phyloP scores from a whole-genome alignment of 2,329 filamentous ascomycete species.

The Fusarium poae region DNA sequence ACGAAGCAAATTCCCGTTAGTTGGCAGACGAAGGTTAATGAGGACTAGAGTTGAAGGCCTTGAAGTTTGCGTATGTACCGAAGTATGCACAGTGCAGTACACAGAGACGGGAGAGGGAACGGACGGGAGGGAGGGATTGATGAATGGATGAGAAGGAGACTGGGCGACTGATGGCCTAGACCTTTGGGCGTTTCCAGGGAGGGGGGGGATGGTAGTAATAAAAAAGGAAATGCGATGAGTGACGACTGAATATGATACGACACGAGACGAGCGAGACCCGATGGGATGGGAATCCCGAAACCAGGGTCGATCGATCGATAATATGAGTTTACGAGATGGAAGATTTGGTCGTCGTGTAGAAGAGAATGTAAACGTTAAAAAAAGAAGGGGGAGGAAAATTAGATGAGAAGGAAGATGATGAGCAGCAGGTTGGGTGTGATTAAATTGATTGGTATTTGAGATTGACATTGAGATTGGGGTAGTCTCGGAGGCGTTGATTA shows the following conservation, averaged over 20 bases:
- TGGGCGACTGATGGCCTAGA: conserved; percentile 43
- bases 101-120: conserved; percentile 24
- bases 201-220: conserved; percentile 48
- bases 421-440: conserved; percentile 35
- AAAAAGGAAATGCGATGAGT: conserved; percentile 40
- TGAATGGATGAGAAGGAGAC: conserved; percentile 43
- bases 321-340: conserved; percentile 14
- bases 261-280: conserved; percentile 15
- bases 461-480: conserved; percentile 22
- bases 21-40: conserved; percentile 21
- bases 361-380: conserved; percentile 6
- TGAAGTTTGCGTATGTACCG: conserved; percentile 1
- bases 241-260: conserved; percentile 13
- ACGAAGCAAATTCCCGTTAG: conserved; percentile 6
- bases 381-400: conserved; percentile 16
- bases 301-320: conserved; percentile 38
- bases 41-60: conserved; percentile 26
- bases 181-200: conserved; percentile 37
- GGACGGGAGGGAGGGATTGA: conserved; percentile 34
- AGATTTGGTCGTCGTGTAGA: conserved; percentile 5
- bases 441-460: conserved; percentile 8
- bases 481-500: conserved; percentile 45
- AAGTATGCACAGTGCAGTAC: conserved; percentile 2
- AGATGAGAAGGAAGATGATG: conserved; percentile 5
- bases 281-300: conserved; percentile 30